These are phyloP conservation scores for Ashbya aceris DNA, from an alignment of 1,139 yeast species.

Conservation along the genomic window DNA sequence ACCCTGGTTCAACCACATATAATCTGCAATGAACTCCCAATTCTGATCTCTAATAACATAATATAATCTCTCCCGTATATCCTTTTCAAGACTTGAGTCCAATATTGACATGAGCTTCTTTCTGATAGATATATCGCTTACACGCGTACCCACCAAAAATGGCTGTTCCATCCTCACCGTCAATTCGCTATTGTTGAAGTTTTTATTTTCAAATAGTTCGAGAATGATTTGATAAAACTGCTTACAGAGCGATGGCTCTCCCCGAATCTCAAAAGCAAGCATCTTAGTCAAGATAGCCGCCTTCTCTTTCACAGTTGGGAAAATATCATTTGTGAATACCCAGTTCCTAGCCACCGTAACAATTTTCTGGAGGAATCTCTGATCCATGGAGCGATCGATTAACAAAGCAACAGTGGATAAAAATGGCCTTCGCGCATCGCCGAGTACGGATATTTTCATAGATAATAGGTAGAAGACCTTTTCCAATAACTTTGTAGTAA, in stretches of 20 bases:
- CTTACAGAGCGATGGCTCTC: slow-evolving; percentile 70
- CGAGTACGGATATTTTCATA: slow-evolving; percentile 70
- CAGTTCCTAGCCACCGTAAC: slow-evolving; percentile 74
- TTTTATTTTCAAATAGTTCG: slow-evolving; percentile 77
- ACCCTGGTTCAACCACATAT: slow-evolving; percentile 93
- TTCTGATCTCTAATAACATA: slow-evolving; percentile 87
- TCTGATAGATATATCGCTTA: slow-evolving; percentile 68
- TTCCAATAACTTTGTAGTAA: slow-evolving; percentile 67
- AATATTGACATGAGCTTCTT: slow-evolving; percentile 72
- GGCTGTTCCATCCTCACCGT: slow-evolving; percentile 97
- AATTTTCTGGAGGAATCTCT: slow-evolving; percentile 63
- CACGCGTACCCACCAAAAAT: slow-evolving; percentile 84
- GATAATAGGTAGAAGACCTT: slow-evolving; percentile 72
- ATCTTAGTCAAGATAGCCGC: slow-evolving; percentile 90
- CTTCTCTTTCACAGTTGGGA: slow-evolving; percentile 93
- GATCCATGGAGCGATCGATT: slow-evolving; percentile 81
- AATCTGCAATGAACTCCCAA: slow-evolving; percentile 92
- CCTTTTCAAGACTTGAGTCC: slow-evolving; percentile 70
- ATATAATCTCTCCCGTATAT: slow-evolving; percentile 67
- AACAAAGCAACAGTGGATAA: slow-evolving; percentile 79
- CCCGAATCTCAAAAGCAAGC: slow-evolving; percentile 86
- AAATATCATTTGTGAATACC: slow-evolving; percentile 83
- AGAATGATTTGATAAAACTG: slow-evolving; percentile 81
- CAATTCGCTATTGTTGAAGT: slow-evolving; percentile 74
- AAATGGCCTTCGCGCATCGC: slow-evolving; percentile 88